These are phyloP conservation scores for Vigna radiata DNA, from an alignment of 306 rosid genomes.

Conservation along the genomic window DNA sequence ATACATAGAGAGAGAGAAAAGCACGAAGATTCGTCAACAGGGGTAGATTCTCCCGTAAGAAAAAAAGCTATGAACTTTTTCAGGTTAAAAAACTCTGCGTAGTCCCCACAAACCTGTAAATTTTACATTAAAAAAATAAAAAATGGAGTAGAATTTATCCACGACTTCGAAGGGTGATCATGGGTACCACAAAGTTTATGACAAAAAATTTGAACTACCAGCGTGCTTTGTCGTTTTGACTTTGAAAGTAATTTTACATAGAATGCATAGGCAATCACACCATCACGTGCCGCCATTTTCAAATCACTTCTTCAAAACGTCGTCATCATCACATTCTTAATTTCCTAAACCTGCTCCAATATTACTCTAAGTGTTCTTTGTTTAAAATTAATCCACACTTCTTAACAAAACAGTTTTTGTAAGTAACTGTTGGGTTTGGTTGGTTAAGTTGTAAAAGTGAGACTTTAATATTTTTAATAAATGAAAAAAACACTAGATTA, in stretches of 20 bases:
- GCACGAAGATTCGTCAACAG: background rate
- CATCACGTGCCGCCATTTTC: background rate
- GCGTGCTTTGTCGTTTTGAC: background rate
- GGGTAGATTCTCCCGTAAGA: background rate
- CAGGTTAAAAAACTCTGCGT: background rate
- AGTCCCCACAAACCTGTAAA: background rate
- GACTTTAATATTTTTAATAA: no score
- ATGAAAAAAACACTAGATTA: no score
- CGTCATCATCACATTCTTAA: background rate
- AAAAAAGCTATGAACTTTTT: background rate
- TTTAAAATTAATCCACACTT: no score
- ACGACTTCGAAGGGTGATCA: background rate
- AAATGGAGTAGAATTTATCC: background rate
- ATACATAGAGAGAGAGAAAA: background rate
- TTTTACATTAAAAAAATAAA: background rate
- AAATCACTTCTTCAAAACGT: background rate
- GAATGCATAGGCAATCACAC: background rate
- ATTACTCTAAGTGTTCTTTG: no score
- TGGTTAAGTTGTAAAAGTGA: no score
- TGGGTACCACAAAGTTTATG: background rate
- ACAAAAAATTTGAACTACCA: background rate
- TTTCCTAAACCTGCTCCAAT: background rate
- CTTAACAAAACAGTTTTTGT: no score
- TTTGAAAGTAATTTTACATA: background rate
- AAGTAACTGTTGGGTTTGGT: no score